Base-by-base conservation (phyloP, 805 yeast genomes). In the Suhomyces kilbournensis region DNA sequence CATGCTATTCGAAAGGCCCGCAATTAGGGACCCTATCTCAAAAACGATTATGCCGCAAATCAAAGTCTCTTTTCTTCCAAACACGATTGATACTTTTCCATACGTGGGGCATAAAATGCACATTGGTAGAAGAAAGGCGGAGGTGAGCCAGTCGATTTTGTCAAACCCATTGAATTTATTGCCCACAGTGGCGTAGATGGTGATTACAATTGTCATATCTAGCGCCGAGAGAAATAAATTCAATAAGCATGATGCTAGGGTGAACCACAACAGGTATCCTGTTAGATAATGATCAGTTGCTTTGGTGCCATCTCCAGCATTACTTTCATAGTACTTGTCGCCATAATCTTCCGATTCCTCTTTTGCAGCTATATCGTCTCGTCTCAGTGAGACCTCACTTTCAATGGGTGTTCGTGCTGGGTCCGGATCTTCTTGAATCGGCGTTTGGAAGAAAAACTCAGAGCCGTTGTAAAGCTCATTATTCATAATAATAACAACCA, bases 21-120 rank as follows among this genome's bases (percentile, higher is more conserved):
- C 70, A 6, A 85, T 67, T 46, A 84, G 68, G 0, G 88, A 83
- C 0, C 91, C 91, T 3, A 78, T 64, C 60, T 82, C 83, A 61
- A 86, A 85, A 1, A 86, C 56, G 1, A 75, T 56, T 3, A 85
- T 68, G 1, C 84, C 79, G 2, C 64, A 61, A 10, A 81, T 56
- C 60, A 83, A 59, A 2, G 82, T 68, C 46, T 71, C 64, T 56
- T 81, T 81, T 45, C 88, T 72, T 8, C 88, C 89, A 59, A 78
- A 74, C 0, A 79, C 75, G 28, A 82, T 76, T 7, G 85, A 75
- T 1, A 82, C 45, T 39, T 77, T 75, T 14, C 87, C 87, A 77
- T 84, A 83, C 14, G 79, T 61, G n/a, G 83, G 78, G 2, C 80
- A 71, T 15, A 81, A 66, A 22, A 78, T 69, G 1, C 83, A 80